Percentiles rank a stretch among this genome's conserved stretches.
These are phyloP conservation scores for Filobasidium floriforme DNA, from an alignment of 768 basidiomycete genomes.

Conservation along the genomic window DNA sequence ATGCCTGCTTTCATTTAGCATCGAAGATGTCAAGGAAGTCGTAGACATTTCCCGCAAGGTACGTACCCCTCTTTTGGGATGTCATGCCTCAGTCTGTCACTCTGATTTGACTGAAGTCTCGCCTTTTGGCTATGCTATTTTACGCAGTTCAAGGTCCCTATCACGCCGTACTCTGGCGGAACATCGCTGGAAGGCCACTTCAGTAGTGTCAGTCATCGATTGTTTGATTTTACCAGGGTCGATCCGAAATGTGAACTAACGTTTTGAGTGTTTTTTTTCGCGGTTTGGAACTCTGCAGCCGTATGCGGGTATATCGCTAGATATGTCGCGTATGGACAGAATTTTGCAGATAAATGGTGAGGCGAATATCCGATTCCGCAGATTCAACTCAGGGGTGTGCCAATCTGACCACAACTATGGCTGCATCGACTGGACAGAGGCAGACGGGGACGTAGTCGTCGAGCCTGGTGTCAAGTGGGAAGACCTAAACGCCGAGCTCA, in stretches of 20 bases:
- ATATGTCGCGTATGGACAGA: slow-evolving; percentile 69
- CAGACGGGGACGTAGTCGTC: slow-evolving; percentile 44
- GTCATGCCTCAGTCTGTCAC: background rate
- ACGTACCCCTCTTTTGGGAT: slow-evolving; percentile 27
- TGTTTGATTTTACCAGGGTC: background rate
- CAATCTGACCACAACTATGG: too few relatives aligned
- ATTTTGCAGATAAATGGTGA: slow-evolving; percentile 61
- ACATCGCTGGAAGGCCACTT: slow-evolving; percentile 85
- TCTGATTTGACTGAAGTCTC: background rate
- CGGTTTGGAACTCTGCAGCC: slow-evolving; percentile 47
- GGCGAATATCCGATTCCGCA: slow-evolving; percentile 32
- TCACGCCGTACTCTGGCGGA: slow-evolving; percentile 51
- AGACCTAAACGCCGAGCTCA: slow-evolving; percentile 49
- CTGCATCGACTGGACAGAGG: too few relatives aligned
- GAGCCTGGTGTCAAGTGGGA: slow-evolving; percentile 44
- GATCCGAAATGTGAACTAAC: background rate
- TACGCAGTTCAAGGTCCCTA: slow-evolving; percentile 14
- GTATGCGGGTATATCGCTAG: slow-evolving; percentile 67
- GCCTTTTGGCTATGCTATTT: background rate
- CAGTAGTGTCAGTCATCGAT: slow-evolving; percentile 25
- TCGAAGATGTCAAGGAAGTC: slow-evolving; percentile 72
- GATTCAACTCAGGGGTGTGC: too few relatives aligned
- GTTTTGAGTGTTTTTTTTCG: background rate
- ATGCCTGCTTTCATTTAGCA: slow-evolving; percentile 48
- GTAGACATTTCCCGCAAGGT: slow-evolving; percentile 69